Conservation (phyloP, 352 stramenopile species). For the Peronospora farinosa region DNA sequence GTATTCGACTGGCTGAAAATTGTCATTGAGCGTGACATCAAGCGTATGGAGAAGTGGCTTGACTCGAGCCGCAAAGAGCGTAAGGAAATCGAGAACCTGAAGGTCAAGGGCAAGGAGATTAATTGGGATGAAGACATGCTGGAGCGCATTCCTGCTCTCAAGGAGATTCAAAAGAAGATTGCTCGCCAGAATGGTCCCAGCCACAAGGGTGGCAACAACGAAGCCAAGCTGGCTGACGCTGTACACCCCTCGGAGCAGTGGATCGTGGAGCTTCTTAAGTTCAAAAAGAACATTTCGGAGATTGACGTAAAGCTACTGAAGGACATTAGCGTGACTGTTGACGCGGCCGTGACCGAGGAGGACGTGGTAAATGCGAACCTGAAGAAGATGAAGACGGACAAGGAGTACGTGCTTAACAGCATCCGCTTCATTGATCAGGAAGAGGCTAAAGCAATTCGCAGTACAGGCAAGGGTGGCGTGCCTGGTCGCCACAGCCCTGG, state of each 20-base stretch:
- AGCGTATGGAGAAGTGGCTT: constrained; percentile 82
- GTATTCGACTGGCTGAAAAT: constrained; percentile 82
- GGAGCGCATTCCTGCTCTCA: constrained; percentile 75
- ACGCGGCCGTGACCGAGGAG: constrained; percentile 55
- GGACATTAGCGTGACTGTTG: constrained; percentile 47
- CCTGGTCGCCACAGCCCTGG: constrained; percentile 40
- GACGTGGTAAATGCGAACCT: constrained; percentile 53
- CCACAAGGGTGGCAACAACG: constrained; percentile 34
- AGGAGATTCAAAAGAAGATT: constrained; percentile 82
- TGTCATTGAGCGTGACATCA: constrained; percentile 73
- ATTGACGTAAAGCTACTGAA: constrained; percentile 67
- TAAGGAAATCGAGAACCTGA: constrained; percentile 78
- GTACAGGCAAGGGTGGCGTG: constrained; percentile 58
- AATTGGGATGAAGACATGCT: constrained; percentile 85
- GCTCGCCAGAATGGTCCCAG: constrained; percentile 38
- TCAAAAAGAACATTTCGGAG: constrained; percentile 83
- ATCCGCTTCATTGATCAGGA: constrained; percentile 87
- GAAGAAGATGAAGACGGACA: constrained; percentile 84
- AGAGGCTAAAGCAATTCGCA: constrained; percentile 82
- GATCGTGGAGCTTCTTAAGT: constrained; percentile 82
- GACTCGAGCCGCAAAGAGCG: constrained; percentile 79
- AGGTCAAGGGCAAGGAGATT: constrained; percentile 80
- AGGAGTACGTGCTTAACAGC: constrained; percentile 86
- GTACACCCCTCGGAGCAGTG: constrained; percentile 82
- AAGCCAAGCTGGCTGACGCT: constrained; percentile 51